Base-by-base conservation (phyloP, 1,284 basidiomycete genomes). In the Ganoderma sinense region DNA sequence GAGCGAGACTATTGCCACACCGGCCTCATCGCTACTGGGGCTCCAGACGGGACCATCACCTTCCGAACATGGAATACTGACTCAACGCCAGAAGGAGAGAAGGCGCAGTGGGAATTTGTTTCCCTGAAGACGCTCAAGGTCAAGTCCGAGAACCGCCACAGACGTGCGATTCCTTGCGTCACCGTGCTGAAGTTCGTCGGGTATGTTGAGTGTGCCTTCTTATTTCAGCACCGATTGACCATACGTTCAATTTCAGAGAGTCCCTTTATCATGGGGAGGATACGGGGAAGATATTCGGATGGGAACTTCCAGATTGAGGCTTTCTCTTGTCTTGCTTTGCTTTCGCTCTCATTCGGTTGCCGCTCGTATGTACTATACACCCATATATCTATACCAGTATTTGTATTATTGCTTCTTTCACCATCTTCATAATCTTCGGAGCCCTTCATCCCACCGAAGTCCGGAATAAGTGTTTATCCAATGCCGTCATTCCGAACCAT, bases 41-140 rank as follows among this genome's bases (percentile, higher is more conserved):
- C 86, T 11, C 83, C 86, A 0, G 90, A 93, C 72, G 93, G 93
- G 7, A 85, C 86, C 0, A 90, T 93, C 70, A 86, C 86, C 0
- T 80, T 95, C 29, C 81, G 91, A 62, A 93, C 93, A 0, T 95
- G 93, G 94, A 92, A 88, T 43, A 85, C 91, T 2, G 88, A 92
- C 73, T 87, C 87, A n/a, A 92, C 91, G 0, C 88, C 87, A 2
- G 80, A 84, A 68, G 88, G 85, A 3, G 84, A 88, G 76, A 88
- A 85, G 71, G 91, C 92, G 0, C 83, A 82, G 66, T 95, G 93
- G 93, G 85, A 91, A 74, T 94, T 94, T 77, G 78, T 88, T 10
- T 90, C 89, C 0, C 80, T 94, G 63, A 84, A 89, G 62, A 86
- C 85, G 39, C 84, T 94, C 81, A 89, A 89, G 75, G 86, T 87